Percentiles rank a stretch among this genome's conserved stretches.
These are phyloP conservation scores for Trichosporon sp. DNA, from an alignment of 1,284 basidiomycete species.

Conservation along the genomic window DNA sequence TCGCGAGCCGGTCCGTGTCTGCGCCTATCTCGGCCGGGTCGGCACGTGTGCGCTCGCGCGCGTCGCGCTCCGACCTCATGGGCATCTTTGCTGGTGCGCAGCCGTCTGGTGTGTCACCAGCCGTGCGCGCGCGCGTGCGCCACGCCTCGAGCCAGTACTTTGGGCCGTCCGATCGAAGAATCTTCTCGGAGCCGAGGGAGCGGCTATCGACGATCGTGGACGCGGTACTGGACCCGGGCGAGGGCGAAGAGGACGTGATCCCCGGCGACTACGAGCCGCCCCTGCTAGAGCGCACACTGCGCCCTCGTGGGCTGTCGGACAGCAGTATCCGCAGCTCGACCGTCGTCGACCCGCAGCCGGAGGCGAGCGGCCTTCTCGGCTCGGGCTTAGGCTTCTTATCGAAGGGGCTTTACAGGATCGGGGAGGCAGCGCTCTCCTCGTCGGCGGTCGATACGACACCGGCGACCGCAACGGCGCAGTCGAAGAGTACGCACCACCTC, in stretches of 20 bases:
- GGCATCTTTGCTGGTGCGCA: conserved; percentile 79
- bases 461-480: not conserved
- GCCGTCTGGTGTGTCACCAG: conserved; percentile 49
- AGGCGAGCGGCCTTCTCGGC: not conserved
- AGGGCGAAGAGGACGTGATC: conserved; percentile 39
- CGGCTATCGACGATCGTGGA: conserved; percentile 64
- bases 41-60: conserved; percentile 21
- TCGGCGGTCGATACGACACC: not conserved
- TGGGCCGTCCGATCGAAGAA: conserved; percentile 11
- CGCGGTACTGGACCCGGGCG: conserved; percentile 64
- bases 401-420: not conserved
- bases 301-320: conserved; percentile 76
- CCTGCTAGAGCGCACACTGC: conserved; percentile 62
- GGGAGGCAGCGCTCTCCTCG: not conserved
- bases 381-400: not conserved
- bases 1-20: conserved; percentile 1
- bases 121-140: conserved; percentile 23
- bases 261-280: conserved; percentile 46
- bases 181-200: conserved; percentile 18
- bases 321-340: conserved; percentile 84
- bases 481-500: not conserved
- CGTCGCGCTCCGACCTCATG: conserved; percentile 47
- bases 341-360: conserved; percentile 36
- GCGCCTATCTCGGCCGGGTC: not conserved
- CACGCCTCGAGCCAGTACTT: conserved; percentile 37